Evolutionary conservation across 139 green algal species (phyloP), one percentile per base, ranked within the genome.

Genomic region (Coelastrella sp.): DNA sequence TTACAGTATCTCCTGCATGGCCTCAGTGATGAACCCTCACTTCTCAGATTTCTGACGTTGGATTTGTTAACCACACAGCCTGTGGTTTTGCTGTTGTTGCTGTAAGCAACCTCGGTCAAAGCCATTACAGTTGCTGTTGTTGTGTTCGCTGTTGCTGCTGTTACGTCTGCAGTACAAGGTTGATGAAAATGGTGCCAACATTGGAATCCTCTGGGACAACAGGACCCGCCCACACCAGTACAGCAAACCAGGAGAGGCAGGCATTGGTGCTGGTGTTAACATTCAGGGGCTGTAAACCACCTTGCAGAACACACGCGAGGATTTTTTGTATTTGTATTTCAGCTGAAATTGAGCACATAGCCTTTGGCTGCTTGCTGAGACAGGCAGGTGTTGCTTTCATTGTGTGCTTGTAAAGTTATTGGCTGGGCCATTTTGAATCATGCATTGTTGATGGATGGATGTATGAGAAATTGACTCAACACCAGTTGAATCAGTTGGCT

Each of bases 171-270:
- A 88, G 84, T 27, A 56, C 27, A 88, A 88, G 66, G 61, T 58
- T 56, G 84, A 88, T 68, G 84, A 88, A 25, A 68, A 81, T 27
- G 84, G 84, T 24, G 84, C 84, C 68, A 88, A 88, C 68, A 49
- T 88, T 49, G 84, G 84, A 4, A 68, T 88, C 20, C 10, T 88
- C 6, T 86, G 22, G 22, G 84, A 88, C 65, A 88, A 88, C 84
- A 27, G 84, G 14, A 80, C 25, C 6, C 84, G 84, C 27, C 84
- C 84, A 20, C 84, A 88, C 49, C 84, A 88, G 66, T 88, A 88
- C 84, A 88, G 84, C 84, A 88, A 88, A 49, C 84, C 84, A 81
- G 84, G 84, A 65, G 20, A 68, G 19, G 84, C 84, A 12, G 84
- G 84, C 8, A 24, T 88, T 57, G 84, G 66, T 8, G 59, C 84